Evolutionary conservation across 2,329 filamentous ascomycete genomes (phyloP).

Genomic region (Westerdykella sp.): DNA sequence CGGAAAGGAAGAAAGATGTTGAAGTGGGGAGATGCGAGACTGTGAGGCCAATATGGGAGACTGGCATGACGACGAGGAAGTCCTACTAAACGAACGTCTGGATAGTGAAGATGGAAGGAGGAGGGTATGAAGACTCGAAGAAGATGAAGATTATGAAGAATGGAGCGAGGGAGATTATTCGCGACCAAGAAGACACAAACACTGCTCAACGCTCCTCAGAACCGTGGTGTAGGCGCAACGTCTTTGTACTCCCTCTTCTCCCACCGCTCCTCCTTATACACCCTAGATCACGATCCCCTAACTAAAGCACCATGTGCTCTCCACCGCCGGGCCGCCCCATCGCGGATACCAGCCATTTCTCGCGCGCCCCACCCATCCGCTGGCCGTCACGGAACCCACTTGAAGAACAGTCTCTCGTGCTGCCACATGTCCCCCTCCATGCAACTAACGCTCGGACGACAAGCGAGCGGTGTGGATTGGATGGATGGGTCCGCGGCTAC

Average conservation of each 20-base stretch:
- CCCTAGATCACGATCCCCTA: no score
- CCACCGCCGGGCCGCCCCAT: slow-evolving; percentile 12
- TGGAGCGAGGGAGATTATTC: not conserved
- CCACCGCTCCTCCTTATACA: no score
- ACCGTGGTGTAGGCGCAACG: no score
- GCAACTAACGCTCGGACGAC: slow-evolving; percentile 30
- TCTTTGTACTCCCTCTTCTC: no score
- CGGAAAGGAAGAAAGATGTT: slow-evolving; percentile 75
- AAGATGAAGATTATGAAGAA: slow-evolving; percentile 12
- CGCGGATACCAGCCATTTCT: slow-evolving; percentile 25
- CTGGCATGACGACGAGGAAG: slow-evolving; percentile 46
- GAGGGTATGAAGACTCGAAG: not conserved
- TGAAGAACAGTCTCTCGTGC: slow-evolving; percentile 28
- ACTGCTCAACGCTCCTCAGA: slow-evolving; percentile 1
- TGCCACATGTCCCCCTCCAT: slow-evolving; percentile 37
- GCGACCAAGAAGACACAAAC: slow-evolving; percentile 10
- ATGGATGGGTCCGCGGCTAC: slow-evolving; percentile 1
- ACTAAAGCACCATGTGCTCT: no score
- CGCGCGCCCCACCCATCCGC: slow-evolving; percentile 31
- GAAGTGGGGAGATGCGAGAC: slow-evolving; percentile 74
- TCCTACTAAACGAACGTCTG: not conserved
- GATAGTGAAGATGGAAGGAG: not conserved
- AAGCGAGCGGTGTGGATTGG: slow-evolving; percentile 31
- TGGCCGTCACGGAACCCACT: slow-evolving; percentile 32
- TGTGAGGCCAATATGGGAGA: slow-evolving; percentile 57